phyloP scores from a whole-genome alignment of 129 eudicot species.

The Daucus carota region DH1_v3.0 NC_030385.2:42494001-42494500 shows the following conservation, averaged over 20 bases:
- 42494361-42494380: slow-evolving; percentile 91
- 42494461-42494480: slow-evolving; percentile 76
- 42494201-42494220: slow-evolving; percentile 32
- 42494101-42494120: neutral
- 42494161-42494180: slow-evolving; percentile 3
- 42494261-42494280: slow-evolving; percentile 91
- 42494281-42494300: slow-evolving; percentile 82
- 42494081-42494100: neutral
- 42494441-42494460: slow-evolving; percentile 73
- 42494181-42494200: slow-evolving; percentile 5
- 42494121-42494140: neutral
- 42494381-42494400: slow-evolving; percentile 91
- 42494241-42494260: slow-evolving; percentile 64
- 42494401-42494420: slow-evolving; percentile 95
- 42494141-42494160: neutral
- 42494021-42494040: neutral
- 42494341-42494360: slow-evolving; percentile 66
- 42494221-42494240: slow-evolving; percentile 82
- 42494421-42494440: slow-evolving; percentile 72
- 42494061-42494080: neutral
- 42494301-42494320: slow-evolving; percentile 83
- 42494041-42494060: neutral
- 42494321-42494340: slow-evolving; percentile 84
- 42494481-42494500: slow-evolving; percentile 39
- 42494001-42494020: neutral